A percentile compares a stretch with the other conserved stretches of the same genome.
phyloP scores from a whole-genome alignment of 1,284 basidiomycete genomes.

The Leccinum brunneo-olivaceum region DNA sequence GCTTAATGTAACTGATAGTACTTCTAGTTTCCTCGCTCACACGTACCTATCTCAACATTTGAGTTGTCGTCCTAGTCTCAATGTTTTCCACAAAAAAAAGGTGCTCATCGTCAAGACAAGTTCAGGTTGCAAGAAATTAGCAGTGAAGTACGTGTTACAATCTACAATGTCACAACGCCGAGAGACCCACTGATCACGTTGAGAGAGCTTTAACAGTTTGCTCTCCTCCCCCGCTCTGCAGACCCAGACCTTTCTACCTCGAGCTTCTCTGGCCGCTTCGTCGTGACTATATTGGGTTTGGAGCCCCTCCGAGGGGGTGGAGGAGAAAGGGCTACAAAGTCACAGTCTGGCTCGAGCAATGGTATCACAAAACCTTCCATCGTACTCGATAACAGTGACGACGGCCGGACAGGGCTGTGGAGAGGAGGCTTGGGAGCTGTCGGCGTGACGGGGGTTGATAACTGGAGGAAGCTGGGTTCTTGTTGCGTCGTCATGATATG shows the following conservation, averaged over 20 bases:
- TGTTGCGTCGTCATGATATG: constrained; percentile 50
- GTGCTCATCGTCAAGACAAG: background rate
- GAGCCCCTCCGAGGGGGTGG: constrained; percentile 26
- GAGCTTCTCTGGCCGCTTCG: constrained; percentile 10
- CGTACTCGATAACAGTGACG: constrained; percentile 2
- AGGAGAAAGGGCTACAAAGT: constrained; percentile 27
- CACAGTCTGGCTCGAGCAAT: constrained; percentile 11
- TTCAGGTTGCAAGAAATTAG: constrained; percentile 15
- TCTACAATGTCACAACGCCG: constrained; percentile 23
- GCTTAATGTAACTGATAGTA: constrained; percentile 37
- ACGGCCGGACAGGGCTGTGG: constrained; percentile 7
- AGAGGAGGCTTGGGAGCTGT: constrained; percentile 27
- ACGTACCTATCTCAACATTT: background rate
- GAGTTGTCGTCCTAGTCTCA: constrained; percentile 18
- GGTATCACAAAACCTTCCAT: background rate
- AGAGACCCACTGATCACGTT: constrained; percentile 25
- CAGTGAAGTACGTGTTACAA: constrained; percentile 6
- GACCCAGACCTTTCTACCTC: constrained; percentile 11
- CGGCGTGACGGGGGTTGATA: constrained; percentile 40
- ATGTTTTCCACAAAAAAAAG: background rate
- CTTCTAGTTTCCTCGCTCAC: constrained; percentile 4
- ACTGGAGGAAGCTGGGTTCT: constrained; percentile 53
- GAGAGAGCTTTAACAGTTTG: constrained; percentile 8
- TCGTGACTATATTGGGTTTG: constrained; percentile 12
- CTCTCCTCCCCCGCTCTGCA: constrained; percentile 10